phyloP scores from a whole-genome alignment of 2,329 filamentous ascomycete species.

The Trichoderma atroviride region DNA sequence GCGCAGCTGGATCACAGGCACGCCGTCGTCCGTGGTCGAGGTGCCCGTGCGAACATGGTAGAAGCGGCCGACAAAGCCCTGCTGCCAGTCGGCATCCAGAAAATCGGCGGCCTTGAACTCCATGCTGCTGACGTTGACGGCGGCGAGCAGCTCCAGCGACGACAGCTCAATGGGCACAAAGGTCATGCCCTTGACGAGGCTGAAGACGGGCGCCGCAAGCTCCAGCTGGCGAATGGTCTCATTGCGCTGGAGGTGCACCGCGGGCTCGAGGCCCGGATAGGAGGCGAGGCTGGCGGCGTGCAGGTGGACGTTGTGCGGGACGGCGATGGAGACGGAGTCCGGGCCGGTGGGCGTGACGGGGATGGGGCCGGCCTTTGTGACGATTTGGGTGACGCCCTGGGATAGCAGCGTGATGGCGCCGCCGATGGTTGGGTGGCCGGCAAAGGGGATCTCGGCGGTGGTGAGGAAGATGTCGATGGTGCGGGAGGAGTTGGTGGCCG shows the following conservation, averaged over 20 bases:
- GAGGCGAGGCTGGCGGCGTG: constrained; percentile 52
- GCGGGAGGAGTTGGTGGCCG: constrained; percentile 38
- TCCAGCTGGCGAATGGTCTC: constrained; percentile 41
- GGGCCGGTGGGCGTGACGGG: constrained; percentile 43
- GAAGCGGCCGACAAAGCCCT: constrained; percentile 57
- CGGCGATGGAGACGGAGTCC: constrained; percentile 59
- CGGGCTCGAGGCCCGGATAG: constrained; percentile 32
- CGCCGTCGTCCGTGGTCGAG: constrained; percentile 35
- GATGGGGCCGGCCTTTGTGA: constrained; percentile 62
- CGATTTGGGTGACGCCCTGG: constrained; percentile 46
- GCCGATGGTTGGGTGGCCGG: constrained; percentile 65
- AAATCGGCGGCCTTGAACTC: constrained; percentile 42
- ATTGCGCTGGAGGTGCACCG: constrained; percentile 36
- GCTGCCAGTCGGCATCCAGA: constrained; percentile 58
- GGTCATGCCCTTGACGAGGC: constrained; percentile 73
- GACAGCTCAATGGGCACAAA: constrained; percentile 68
- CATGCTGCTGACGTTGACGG: constrained; percentile 40
- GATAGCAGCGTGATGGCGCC: constrained; percentile 53
- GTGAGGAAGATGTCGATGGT: constrained; percentile 63
- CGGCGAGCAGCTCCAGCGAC: constrained; percentile 59
- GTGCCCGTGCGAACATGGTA: constrained; percentile 57
- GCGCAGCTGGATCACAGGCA: constrained; percentile 45
- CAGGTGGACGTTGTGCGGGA: constrained; percentile 68
- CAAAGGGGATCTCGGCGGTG: constrained; percentile 59
- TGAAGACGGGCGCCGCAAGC: constrained; percentile 53